phyloP scores from a whole-genome alignment of 176 grass and related monocot genomes.

The Alopecurus myosuroides region DNA sequence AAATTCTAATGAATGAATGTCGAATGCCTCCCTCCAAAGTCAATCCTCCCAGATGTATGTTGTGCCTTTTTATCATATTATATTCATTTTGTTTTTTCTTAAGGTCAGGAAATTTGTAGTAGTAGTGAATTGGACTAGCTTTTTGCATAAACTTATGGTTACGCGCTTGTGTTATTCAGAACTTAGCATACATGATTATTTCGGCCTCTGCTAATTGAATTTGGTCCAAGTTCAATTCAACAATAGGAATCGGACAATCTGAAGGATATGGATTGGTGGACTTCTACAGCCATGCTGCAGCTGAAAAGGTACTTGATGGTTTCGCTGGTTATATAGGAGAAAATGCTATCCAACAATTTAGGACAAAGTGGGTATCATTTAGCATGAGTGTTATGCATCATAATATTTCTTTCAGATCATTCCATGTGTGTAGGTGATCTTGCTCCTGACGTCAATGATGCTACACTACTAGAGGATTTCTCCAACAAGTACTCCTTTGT shows the following conservation, averaged over 20 bases:
- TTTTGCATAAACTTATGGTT: too few relatives aligned
- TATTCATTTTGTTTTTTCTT: too few relatives aligned
- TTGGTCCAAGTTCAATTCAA: too few relatives aligned
- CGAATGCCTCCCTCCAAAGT: too few relatives aligned
- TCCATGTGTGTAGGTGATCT: constrained; percentile 95
- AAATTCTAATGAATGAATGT: too few relatives aligned
- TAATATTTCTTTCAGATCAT: constrained; percentile 60
- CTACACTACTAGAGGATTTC: constrained; percentile 65
- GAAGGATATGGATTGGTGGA: constrained; percentile 94
- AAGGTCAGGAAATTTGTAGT: too few relatives aligned
- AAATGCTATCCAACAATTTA: constrained; percentile 80
- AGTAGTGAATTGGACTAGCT: too few relatives aligned
- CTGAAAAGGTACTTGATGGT: constrained; percentile 73
- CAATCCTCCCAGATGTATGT: too few relatives aligned
- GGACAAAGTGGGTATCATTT: constrained; percentile 94
- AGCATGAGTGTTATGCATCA: constrained; percentile 80
- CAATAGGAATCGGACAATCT: constrained; percentile 27
- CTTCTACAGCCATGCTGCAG: constrained; percentile 64
- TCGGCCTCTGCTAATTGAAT: too few relatives aligned
- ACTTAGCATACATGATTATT: too few relatives aligned
- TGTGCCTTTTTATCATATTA: too few relatives aligned
- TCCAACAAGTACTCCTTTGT: constrained; percentile 75
- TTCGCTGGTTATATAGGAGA: constrained; percentile 83
- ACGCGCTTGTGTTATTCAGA: too few relatives aligned
- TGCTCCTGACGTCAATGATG: constrained; percentile 80